Percentiles rank a stretch among this genome's conserved stretches.
phyloP scores from a whole-genome alignment of 1,139 yeast species.

The Debaryomycetaceae sp. region DNA sequence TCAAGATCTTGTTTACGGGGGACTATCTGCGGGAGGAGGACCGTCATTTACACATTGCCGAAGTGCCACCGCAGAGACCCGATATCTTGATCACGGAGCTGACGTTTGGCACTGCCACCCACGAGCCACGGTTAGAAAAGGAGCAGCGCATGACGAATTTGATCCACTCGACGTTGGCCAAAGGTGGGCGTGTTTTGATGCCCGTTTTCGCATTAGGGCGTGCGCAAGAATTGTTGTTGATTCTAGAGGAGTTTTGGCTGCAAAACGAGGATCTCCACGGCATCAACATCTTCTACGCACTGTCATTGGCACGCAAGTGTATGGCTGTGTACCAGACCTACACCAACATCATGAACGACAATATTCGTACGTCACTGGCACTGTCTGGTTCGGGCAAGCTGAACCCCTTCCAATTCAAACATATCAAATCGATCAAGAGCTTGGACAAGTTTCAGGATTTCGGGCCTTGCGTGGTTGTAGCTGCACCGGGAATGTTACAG shows the following conservation, averaged over 20 bases:
- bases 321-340: conserved; percentile 97
- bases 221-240: conserved; percentile 87
- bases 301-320: conserved; percentile 90
- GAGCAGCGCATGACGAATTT: conserved; percentile 76
- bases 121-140: conserved; percentile 83
- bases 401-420: conserved; percentile 89
- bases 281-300: conserved; percentile 84
- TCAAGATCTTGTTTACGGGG: conserved; percentile 87
- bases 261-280: conserved; percentile 77
- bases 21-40: conserved; percentile 95
- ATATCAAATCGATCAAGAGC: conserved; percentile 73
- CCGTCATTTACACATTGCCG: conserved; percentile 92
- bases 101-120: conserved; percentile 97
- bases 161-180: conserved; percentile 76
- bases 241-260: conserved; percentile 93
- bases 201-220: conserved; percentile 97
- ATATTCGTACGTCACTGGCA: conserved; percentile 61
- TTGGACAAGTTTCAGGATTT: conserved; percentile 85
- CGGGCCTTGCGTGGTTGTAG: conserved; percentile 94
- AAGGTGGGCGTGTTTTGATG: conserved; percentile 87
- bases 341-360: conserved; percentile 95
- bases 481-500: conserved; percentile 97
- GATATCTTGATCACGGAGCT: conserved; percentile 92
- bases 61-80: conserved; percentile 84
- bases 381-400: conserved; percentile 28